phyloP scores from a whole-genome alignment of 2,329 filamentous ascomycete species.

The Epicoccum sorghinum region DNA sequence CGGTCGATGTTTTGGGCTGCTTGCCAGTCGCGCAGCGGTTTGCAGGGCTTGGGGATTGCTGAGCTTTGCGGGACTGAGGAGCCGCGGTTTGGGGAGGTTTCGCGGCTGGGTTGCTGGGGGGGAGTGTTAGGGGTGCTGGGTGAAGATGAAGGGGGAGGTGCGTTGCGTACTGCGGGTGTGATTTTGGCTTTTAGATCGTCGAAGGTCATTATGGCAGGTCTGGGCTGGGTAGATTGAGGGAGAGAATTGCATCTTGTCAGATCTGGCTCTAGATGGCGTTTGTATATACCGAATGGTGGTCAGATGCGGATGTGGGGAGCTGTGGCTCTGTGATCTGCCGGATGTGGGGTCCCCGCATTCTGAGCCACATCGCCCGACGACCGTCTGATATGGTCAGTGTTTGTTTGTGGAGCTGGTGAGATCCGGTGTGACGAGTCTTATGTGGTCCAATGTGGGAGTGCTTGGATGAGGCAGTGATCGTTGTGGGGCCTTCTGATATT shows the following conservation, averaged over 20 bases:
- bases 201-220: slow-evolving; percentile 32
- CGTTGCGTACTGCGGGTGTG: slow-evolving; percentile 35
- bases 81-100: slow-evolving; percentile 50
- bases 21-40: slow-evolving; percentile 48
- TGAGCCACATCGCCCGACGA: neutral
- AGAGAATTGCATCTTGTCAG: neutral
- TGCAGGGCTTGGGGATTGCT: slow-evolving; percentile 46
- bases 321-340: slow-evolving; percentile 9
- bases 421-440: too few relatives aligned
- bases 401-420: neutral
- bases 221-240: too few relatives aligned
- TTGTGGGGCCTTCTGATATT: too few relatives aligned
- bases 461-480: too few relatives aligned
- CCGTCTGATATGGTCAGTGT: neutral
- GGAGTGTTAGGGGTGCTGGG: neutral
- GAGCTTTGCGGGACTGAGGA: slow-evolving; percentile 47
- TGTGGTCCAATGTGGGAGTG: too few relatives aligned
- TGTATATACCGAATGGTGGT: neutral
- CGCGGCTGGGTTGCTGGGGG: slow-evolving; percentile 35
- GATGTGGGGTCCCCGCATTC: slow-evolving; percentile 37
- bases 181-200: slow-evolving; percentile 40
- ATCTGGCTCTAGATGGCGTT: neutral
- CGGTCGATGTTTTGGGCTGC: slow-evolving; percentile 49
- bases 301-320: slow-evolving; percentile 12
- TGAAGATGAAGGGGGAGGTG: neutral